Evolutionary conservation across 2,329 filamentous ascomycete genomes (phyloP), one percentile per base, ranked within the genome.

Genomic region (Xylariomycetidae sp.): DNA sequence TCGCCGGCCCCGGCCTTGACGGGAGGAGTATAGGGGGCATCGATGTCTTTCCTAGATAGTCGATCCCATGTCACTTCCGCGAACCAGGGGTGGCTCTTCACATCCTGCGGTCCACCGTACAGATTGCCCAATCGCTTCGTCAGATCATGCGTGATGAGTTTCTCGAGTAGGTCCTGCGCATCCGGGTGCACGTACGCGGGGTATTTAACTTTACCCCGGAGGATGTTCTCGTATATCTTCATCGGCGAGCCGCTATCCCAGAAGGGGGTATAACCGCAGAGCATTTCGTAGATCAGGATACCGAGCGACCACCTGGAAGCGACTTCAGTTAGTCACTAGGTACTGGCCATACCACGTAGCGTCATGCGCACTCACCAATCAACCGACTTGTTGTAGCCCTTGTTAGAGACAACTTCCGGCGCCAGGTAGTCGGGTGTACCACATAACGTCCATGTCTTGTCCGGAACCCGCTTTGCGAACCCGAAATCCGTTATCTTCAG

Each of bases 171-270:
- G 59, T 96, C 85, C 57, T 95, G 88, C 0, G 92, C 92, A 56
- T 96, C 92, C 1, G 84, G 80, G 57, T 96, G 87, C 52, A 98
- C 85, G 59, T 96, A 98, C 5, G 85, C 82, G 34, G 92, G 92
- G 59, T 96, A 98, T 65, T 95, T 96, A 61, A 98, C 85, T 51
- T 85, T 82, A 39, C 90, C 92, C 55, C 88, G 89, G 44, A 98
- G 76, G 53, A 98, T 98, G 60, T 98, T 98, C 68, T 98, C 92
- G 66, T 98, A 98, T 54, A 98, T 98, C 65, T 95, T 95, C 78
- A 98, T 94, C 3, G 92, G 90, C 27, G 87, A 95, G 35, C 90
- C 92, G 51, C 85, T 86, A 60, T 98, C 92, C 90, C 92, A 98
- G 69, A 98, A 98, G 5, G 92, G 92, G 5, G 92, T 98, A 64